Evolutionary conservation across 768 basidiomycete species (phyloP).

Genomic region (Saitozyma podzolica): DNA sequence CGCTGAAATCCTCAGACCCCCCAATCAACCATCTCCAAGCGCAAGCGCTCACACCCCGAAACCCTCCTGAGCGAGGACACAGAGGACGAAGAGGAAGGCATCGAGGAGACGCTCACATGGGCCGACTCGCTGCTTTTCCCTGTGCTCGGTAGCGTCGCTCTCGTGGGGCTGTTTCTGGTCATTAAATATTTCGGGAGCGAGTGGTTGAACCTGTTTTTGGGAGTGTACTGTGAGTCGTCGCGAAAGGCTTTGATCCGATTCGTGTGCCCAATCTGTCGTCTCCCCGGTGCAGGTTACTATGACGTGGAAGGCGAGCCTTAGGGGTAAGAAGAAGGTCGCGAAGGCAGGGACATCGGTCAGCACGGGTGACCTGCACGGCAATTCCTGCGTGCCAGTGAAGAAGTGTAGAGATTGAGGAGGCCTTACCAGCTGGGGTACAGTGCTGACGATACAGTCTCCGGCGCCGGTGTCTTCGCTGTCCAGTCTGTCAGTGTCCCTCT

Average conservation of each 20-base stretch:
- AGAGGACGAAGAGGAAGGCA: conserved; percentile 56
- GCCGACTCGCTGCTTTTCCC: conserved; percentile 52
- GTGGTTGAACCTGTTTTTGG: conserved; percentile 79
- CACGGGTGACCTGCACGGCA: too few species aligned
- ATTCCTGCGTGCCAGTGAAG: too few species aligned
- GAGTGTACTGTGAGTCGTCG: conserved; percentile 45
- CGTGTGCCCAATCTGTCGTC: not conserved
- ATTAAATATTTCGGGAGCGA: conserved; percentile 73
- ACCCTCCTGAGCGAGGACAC: conserved; percentile 2
- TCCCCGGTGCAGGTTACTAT: not conserved
- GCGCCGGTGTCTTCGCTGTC: conserved; percentile 38
- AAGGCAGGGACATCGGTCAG: not conserved
- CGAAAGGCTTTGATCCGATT: not conserved
- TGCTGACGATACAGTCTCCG: conserved; percentile 17
- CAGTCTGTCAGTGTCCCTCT: conserved; percentile 41
- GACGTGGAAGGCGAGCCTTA: too few species aligned
- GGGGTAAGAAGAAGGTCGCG: not conserved
- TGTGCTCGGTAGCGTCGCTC: conserved; percentile 62
- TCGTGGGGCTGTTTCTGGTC: conserved; percentile 69
- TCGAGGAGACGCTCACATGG: conserved; percentile 58
- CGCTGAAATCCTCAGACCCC: conserved; percentile 23
- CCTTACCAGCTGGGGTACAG: conserved; percentile 2
- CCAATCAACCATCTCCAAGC: conserved; percentile 11
- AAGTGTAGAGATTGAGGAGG: not conserved
- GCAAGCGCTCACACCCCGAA: conserved; percentile 8